Base-by-base conservation (phyloP, 352 stramenopile species). In the Blastocystis sp. region DNA sequence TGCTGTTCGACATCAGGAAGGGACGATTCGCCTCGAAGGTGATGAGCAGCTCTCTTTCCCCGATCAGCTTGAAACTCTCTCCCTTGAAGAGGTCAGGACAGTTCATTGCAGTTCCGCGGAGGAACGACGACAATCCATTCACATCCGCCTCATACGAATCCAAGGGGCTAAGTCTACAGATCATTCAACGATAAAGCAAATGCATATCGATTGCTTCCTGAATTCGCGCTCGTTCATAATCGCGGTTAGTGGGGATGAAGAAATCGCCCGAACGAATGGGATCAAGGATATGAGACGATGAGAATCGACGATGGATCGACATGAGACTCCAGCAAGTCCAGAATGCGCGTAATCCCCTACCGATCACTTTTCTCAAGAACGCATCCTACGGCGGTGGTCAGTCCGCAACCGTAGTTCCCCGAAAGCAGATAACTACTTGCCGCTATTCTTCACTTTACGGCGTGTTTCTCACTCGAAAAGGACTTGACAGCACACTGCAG, bases 121-220 rank as follows among this genome's bases (percentile, higher is more conserved):
- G 34, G 34, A 84, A 43, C 5, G 74, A 70, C 19, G 43, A 48
- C 19, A 84, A 52, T n/a, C 45, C 53, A 23, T 62, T 28, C 40
- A 84, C 60, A 28, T 66, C 52, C 14, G 74, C 28, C 74, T 84
- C 74, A 45, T 69, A 56, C 28, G 74, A 84, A 34, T 28, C 65
- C 14, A 84, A 21, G 7, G 74, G 74, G n/a, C 52, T 38, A 11
- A 84, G 61, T 56, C 74, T 84, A 48, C 34, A 28, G 17, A 43
- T 64, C 10, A 67, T 34, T 34, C 34, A 67, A 10, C 2, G 40
- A 53, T 52, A 17, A 4, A 84, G n/a, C 1, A 1, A 34, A 52
- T 84, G 69, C 74, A 84, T 14, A 38, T 84, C 74, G 40, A 84
- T 56, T 14, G 61, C 28, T 38, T 84, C 74, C n/a, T 84, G 74